phyloP scores from a whole-genome alignment of 2,329 filamentous ascomycete species.

The Phialophora expanda region DNA sequence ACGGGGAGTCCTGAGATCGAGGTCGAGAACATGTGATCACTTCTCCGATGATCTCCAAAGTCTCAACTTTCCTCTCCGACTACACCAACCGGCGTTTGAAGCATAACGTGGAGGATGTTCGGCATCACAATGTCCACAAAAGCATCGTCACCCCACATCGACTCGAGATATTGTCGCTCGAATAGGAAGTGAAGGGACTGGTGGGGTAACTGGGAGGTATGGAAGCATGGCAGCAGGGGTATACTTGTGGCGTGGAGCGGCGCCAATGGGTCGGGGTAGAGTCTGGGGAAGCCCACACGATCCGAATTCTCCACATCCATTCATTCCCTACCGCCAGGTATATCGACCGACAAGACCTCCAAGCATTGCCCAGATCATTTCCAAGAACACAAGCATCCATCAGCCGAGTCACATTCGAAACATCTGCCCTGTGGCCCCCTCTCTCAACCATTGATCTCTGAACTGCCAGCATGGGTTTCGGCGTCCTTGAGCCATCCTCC shows the following conservation, averaged over 20 bases:
- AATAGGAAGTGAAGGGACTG: constrained; percentile 6
- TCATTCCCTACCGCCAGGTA: not conserved
- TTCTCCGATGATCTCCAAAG: not conserved
- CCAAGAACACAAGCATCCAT: constrained; percentile 7
- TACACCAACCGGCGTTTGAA: not conserved
- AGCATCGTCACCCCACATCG: constrained; percentile 15
- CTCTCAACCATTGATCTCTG: constrained; percentile 1
- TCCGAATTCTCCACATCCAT: constrained; percentile 7
- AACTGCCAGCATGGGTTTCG: constrained; percentile 14
- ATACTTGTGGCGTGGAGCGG: not conserved
- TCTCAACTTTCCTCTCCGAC: constrained; percentile 5
- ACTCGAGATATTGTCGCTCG: constrained; percentile 8
- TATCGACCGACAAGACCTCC: not conserved
- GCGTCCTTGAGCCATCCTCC: constrained; percentile 13
- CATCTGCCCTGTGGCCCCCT: not conserved
- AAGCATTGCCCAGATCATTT: constrained; percentile 2
- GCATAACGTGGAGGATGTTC: not conserved
- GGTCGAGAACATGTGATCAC: not conserved
- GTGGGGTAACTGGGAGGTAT: constrained; percentile 16
- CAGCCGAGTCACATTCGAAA: not conserved
- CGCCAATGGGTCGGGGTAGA: not conserved
- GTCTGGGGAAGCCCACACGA: constrained; percentile 9
- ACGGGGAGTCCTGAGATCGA: not conserved
- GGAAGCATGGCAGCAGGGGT: constrained; percentile 7
- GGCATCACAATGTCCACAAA: not conserved